Evolutionary conservation across 495 filamentous ascomycete species (phyloP), one percentile per base, ranked within the genome.

Genomic region (Penicillium egyptiacum): DNA sequence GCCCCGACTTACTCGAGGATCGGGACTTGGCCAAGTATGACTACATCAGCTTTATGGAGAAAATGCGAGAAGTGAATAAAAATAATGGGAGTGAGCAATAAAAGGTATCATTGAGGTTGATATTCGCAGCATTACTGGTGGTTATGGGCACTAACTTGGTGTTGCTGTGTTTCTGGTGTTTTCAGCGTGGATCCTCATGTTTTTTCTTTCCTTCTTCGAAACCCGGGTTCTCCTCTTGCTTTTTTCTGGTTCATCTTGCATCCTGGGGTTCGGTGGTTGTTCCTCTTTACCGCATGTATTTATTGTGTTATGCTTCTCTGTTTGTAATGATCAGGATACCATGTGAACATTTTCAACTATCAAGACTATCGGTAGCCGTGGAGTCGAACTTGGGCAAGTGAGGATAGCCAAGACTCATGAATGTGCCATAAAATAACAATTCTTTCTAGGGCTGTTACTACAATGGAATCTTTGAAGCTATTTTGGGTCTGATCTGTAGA

Each of bases 11-110:
- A 62, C 80, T 88, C 49, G 84, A 88, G 66, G 91, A 96, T 68
- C 75, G 89, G 20, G 84, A 91, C 30, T 61, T 86, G 59, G 74
- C 84, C 52, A 92, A 96, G 72, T 97, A 83, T 66, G 92, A 97
- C 73, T 97, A 97, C 70, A 87, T 95, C 57, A 86, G 81, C 55
- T 97, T 95, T 68, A 97, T 97, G 92, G 84, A 92, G 67, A 87
- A 85, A 64, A 81, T 92, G 75, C 76, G 76, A 58, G 72, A 79
- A 55, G 51, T 65, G 14, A 59, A 67, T 47, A 67, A 65, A 41
- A 64, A 56, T 40, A 76, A 76, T 56, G 72, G 69, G 42, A 67
- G 51, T n/a, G 53, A 68, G 37, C 75, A 46, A 66, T 60, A 37
- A 37, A 31, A 33, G 17, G 17, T 51, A n/a, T 48, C 46, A 55